Conservation (phyloP, 2,329 filamentous ascomycete species). For the Stromatinia cepivora region DNA sequence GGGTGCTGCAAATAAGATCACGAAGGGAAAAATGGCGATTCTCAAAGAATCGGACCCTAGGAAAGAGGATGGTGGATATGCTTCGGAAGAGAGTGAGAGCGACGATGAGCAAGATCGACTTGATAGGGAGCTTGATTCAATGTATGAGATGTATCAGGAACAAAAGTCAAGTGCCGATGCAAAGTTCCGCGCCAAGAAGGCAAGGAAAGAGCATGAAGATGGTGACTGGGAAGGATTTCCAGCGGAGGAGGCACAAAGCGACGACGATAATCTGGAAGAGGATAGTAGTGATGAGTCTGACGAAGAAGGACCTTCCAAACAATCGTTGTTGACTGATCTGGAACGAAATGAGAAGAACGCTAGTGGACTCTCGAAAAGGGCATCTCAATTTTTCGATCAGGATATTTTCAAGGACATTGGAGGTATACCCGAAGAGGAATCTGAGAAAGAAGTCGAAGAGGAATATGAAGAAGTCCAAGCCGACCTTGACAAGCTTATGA, state of each 20-base stretch:
- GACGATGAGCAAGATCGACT: conserved; percentile 81
- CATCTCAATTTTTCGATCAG: conserved; percentile 87
- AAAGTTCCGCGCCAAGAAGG: conserved; percentile 88
- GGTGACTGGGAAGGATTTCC: conserved; percentile 94
- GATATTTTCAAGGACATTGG: conserved; percentile 88
- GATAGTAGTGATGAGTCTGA: conserved; percentile 64
- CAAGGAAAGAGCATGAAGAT: conserved; percentile 75
- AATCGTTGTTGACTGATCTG: conserved; percentile 62
- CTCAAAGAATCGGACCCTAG: conserved; percentile 57
- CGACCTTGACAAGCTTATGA: conserved; percentile 41
- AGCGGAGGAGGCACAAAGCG: conserved; percentile 57
- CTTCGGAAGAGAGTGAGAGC: conserved; percentile 57
- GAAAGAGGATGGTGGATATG: conserved; percentile 62
- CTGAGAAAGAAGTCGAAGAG: conserved; percentile 45
- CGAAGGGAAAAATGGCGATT: conserved; percentile 76
- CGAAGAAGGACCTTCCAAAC: conserved; percentile 50
- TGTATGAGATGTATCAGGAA: conserved; percentile 86
- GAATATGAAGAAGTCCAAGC: conserved; percentile 47
- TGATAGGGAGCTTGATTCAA: conserved; percentile 78
- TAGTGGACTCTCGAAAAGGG: conserved; percentile 75
- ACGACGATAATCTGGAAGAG: conserved; percentile 59
- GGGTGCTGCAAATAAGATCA: conserved; percentile 66
- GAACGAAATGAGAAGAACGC: conserved; percentile 52
- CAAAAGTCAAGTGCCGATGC: conserved; percentile 77
- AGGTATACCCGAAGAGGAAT: conserved; percentile 60